Base-by-base conservation (phyloP, 2,329 filamentous ascomycete genomes). In the Aspergillus sp. region DNA sequence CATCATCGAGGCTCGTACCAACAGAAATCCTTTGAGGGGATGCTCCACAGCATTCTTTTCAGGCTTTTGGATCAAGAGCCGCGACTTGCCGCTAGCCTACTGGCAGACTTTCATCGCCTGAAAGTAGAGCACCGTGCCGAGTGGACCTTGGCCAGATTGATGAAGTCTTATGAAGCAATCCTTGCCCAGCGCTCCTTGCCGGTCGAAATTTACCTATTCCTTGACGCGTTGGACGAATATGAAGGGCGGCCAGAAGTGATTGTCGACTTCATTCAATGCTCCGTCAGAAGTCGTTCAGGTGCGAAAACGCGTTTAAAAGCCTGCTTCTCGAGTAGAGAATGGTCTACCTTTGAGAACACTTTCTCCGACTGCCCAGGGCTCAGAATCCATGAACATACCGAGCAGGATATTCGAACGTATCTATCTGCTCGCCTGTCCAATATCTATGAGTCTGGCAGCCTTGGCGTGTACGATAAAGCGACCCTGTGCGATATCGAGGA, bases 31-130 rank as follows among this genome's bases (percentile, higher is more conserved):
- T 50, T 50, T 22, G 48, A 50, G 17, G 48, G 48, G 13, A 50
- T 50, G 48, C 48, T 50, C 8, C 48, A 50, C 48, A 50, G 48
- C 23, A 50, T 50, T 28, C 23, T 50, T 7, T 50, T 50, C 23
- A n/a, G 48, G 8, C 15, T 50, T 3, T 30, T 50, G 9, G 15
- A 50, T 4, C 19, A 28, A 8, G 23, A 28, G 17, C 48, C 34
- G 0, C 13, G 34, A 17, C 34, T 38, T 0, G 34, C 15, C 11
- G 34, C 34, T 38, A 15, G 34, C 34, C 15, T 38, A 5, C 11
- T 15, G 11, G 11, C 34, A 6, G 34, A 38, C 11, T 11, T 38
- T 3, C 11, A 38, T 38, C 34, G 34, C 11, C 34, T 38, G 34
- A 38, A 38, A 15, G 34, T 5, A 0, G 34, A 38, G 11, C 34